Conservation (phyloP, 2,329 filamentous ascomycete genomes). For the Cladophialophora chaetospira region DNA sequence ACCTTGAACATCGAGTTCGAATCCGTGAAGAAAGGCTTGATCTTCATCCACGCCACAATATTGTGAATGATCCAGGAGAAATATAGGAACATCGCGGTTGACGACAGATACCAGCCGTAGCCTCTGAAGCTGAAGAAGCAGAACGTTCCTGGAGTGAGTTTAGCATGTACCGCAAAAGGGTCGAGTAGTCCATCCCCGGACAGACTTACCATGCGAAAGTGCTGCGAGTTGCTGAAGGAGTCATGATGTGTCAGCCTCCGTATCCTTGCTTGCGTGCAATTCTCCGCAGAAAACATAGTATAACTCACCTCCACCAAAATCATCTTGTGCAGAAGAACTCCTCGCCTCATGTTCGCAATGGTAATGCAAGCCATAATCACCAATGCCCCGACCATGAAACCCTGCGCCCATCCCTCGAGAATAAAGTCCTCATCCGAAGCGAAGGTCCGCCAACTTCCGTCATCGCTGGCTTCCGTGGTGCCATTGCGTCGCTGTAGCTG, state of each 20-base stretch:
- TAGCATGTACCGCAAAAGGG: background rate
- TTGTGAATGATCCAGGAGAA: conserved; percentile 67
- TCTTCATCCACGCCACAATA: conserved; percentile 69
- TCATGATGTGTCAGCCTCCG: conserved; percentile 15
- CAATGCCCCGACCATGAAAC: conserved; percentile 46
- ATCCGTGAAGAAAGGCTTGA: conserved; percentile 59
- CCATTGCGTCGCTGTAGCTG: conserved; percentile 13
- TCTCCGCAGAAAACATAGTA: background rate
- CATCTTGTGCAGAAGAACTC: conserved; percentile 46
- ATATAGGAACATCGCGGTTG: conserved; percentile 62
- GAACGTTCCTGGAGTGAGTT: conserved; percentile 16
- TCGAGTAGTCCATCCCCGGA: background rate
- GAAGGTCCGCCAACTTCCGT: conserved; percentile 29
- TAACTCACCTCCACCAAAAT: conserved; percentile 45
- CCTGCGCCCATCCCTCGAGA: conserved; percentile 46
- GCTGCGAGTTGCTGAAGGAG: conserved; percentile 25
- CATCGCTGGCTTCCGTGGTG: conserved; percentile 7
- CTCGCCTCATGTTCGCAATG: conserved; percentile 46
- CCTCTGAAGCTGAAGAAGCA: conserved; percentile 58
- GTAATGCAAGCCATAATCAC: conserved; percentile 50
- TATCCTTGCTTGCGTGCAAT: background rate
- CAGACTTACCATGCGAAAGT: conserved; percentile 25
- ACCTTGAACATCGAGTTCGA: conserved; percentile 49
- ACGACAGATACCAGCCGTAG: conserved; percentile 66
- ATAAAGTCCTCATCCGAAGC: conserved; percentile 33